Base-by-base conservation (phyloP, 352 stramenopile genomes). In the Globisporangium nodosum region DNA sequence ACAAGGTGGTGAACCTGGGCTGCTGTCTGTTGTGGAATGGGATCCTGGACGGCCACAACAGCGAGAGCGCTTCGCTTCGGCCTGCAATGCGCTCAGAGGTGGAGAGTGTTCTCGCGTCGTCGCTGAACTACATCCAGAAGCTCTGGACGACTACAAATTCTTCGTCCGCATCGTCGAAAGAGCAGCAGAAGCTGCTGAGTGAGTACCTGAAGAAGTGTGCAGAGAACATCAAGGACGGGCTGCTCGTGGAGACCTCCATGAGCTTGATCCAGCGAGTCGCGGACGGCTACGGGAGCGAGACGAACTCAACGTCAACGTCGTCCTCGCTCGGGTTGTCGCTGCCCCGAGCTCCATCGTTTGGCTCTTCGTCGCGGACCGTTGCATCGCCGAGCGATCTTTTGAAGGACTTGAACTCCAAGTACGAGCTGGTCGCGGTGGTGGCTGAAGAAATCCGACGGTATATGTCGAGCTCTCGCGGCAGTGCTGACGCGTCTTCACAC, bases 11-110 rank as follows among this genome's bases (percentile, higher is more conserved):
- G 31, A 76, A 54, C 11, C 58, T 94, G 43, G 84, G 81, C 21
- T 83, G 85, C 16, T 91, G 75, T n/a, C 56, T 94, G 18, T 76
- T 91, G 49, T 93, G 84, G 84, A 92, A 87, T 66, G 80, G 69
- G 9, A 77, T 88, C 27, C 63, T 84, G 56, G 59, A 65, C 18
- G 59, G 52, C 52, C 20, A 35, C 52, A 40, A 51, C 51, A 46
- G 31, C 52, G 48, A 20, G 31, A 30, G 13, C 20, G 21, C 51
- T 3, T 42, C 54, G 13, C 43, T 87, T 15, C 73, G 65, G 40
- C 52, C 50, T 20, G 66, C 62, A 20, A 73, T 88, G 64, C 68
- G 67, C n/a, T 56, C 60, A 21, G 69, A 83, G 55, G 69, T 92
- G 20, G 79, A 86, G 46, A 63, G 60, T 30, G 77, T 75, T 49